phyloP scores from a whole-genome alignment of 2,329 filamentous ascomycete genomes.

The Xylaria sp. region DNA sequence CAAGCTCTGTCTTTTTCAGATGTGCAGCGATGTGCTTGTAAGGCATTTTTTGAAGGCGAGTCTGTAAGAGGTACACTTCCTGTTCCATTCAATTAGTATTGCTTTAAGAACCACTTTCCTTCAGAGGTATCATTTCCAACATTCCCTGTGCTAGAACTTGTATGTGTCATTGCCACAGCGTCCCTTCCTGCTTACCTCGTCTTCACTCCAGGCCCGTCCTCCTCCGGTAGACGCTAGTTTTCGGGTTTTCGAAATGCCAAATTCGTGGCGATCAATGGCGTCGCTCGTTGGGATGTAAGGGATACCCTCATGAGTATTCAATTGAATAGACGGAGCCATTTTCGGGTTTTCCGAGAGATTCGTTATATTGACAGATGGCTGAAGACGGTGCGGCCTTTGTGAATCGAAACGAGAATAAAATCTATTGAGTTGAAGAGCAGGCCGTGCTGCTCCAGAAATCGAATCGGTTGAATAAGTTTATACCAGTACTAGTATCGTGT shows the following conservation, averaged over 20 bases:
- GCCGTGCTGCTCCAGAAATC: conserved; percentile 58
- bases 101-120: conserved; percentile 25
- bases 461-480: conserved; percentile 45
- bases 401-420: conserved; percentile 48
- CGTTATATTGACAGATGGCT: conserved; percentile 9
- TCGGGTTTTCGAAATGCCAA: conserved; percentile 70
- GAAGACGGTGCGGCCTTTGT: conserved; percentile 49
- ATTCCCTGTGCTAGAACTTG: conserved; percentile 4
- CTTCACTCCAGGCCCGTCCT: conserved; percentile 84
- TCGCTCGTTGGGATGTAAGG: conserved; percentile 64
- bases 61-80: conserved; percentile 87
- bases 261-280: conserved; percentile 66
- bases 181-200: conserved; percentile 69
- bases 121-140: background rate
- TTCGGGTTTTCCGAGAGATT: conserved; percentile 37
- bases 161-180: background rate
- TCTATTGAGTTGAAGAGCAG: conserved; percentile 49
- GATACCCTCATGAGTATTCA: conserved; percentile 54
- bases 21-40: conserved; percentile 90
- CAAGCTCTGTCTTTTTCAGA: conserved; percentile 87
- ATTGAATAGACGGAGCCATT: conserved; percentile 63
- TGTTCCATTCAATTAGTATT: conserved; percentile 49
- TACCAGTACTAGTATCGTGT: conserved; percentile 34
- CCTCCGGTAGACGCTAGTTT: conserved; percentile 77
- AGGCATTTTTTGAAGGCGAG: conserved; percentile 86